Percentiles rank a stretch among this genome's conserved stretches.
Conservation (phyloP, 2,329 filamentous ascomycete genomes). For the Diaporthe destruens region DNA sequence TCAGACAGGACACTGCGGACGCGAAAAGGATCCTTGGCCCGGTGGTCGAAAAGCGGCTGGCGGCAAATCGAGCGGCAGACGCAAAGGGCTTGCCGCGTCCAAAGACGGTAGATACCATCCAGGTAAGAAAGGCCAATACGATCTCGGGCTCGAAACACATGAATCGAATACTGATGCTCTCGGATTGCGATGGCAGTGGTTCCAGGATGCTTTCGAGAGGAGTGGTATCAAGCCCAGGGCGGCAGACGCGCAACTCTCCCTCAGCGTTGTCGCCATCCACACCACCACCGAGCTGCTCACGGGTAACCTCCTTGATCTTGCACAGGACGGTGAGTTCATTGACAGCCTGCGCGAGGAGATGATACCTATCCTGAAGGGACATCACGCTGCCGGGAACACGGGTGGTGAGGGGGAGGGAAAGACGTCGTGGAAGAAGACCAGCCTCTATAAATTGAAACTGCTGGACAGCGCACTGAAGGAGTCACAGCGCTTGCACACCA, state of each 20-base stretch:
- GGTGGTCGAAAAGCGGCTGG: constrained; percentile 47
- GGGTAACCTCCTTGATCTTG: constrained; percentile 56
- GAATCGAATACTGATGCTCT: neutral
- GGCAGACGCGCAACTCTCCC: constrained; percentile 51
- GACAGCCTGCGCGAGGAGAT: constrained; percentile 59
- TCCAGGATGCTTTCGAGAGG: constrained; percentile 52
- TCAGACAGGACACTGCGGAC: constrained; percentile 54
- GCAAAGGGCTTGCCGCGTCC: constrained; percentile 29
- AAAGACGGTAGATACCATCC: constrained; percentile 29
- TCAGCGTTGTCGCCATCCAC: constrained; percentile 57
- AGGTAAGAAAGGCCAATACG: neutral
- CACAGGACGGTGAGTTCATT: constrained; percentile 54
- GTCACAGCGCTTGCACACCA: constrained; percentile 47
- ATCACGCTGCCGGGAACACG: constrained; percentile 1
- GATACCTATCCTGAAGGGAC: constrained; percentile 46
- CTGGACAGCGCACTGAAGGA: constrained; percentile 59
- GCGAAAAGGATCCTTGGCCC: constrained; percentile 53
- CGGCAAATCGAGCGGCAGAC: constrained; percentile 46
- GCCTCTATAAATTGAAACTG: constrained; percentile 54
- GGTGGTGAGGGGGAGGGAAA: neutral
- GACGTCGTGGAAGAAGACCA: constrained; percentile 51
- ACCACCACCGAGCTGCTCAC: constrained; percentile 54
- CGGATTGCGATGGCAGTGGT: constrained; percentile 52
- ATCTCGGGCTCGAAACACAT: no score
- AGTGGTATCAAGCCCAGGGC: constrained; percentile 50